Evolutionary conservation across 345 rosid genomes (phyloP).

Genomic region (Cardamine chenopodiifolia): DNA sequence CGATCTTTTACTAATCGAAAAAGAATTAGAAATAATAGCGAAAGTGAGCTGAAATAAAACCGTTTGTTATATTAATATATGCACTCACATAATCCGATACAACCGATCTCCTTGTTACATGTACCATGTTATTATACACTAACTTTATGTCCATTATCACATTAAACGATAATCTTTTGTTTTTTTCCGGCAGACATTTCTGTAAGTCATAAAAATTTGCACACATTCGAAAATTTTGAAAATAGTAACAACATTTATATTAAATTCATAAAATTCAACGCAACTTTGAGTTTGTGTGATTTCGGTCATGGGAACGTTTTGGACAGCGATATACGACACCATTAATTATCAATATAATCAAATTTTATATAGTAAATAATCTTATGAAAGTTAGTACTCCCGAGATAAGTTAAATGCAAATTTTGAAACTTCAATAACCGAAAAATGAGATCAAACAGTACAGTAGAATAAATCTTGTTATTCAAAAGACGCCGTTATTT

Average conservation of each 20-base stretch:
- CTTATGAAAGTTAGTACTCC: not conserved
- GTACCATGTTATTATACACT: not conserved
- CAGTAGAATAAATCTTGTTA: not conserved
- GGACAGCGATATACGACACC: slow-evolving; percentile 25
- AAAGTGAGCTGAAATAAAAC: not conserved
- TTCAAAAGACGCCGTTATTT: not conserved
- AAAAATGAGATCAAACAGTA: not conserved
- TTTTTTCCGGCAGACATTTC: slow-evolving; percentile 30
- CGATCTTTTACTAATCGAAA: not conserved
- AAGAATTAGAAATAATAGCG: not conserved
- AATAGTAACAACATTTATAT: not conserved
- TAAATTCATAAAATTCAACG: slow-evolving; percentile 15
- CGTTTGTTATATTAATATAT: not conserved
- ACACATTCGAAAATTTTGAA: slow-evolving; percentile 6
- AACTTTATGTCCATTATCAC: not conserved
- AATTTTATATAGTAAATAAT: not conserved
- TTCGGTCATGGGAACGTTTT: slow-evolving; percentile 31
- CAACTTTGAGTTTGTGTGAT: slow-evolving; percentile 12
- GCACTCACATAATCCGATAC: not conserved
- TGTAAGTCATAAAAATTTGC: slow-evolving; percentile 3
- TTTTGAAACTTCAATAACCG: not conserved
- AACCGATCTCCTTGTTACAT: not conserved
- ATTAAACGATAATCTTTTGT: slow-evolving; percentile 30
- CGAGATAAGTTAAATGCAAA: not conserved
- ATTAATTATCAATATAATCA: slow-evolving; percentile 14